phyloP scores from a whole-genome alignment of 2,329 filamentous ascomycete genomes.

The Trichothecium roseum region DNA sequence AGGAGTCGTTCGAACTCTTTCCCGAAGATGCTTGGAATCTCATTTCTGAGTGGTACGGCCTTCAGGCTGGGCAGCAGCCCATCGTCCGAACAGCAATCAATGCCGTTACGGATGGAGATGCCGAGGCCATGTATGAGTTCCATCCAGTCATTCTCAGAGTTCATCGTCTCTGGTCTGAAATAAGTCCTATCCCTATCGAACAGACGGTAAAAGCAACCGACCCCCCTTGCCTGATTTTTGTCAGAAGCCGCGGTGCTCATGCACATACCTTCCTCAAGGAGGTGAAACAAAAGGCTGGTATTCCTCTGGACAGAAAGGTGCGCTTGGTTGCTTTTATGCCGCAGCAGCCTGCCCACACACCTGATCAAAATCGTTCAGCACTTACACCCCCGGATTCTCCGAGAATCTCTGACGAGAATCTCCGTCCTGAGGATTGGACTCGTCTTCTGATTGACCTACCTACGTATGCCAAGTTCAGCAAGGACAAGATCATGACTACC shows the following conservation, averaged over 20 bases:
- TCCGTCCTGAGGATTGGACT: conserved; percentile 24
- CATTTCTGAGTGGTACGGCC: conserved; percentile 72
- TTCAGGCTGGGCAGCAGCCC: conserved; percentile 56
- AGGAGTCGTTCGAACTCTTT: conserved; percentile 68
- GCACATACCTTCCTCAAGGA: conserved; percentile 68
- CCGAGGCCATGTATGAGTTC: conserved; percentile 72
- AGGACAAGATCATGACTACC: conserved; percentile 12
- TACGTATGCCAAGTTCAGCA: conserved; percentile 36
- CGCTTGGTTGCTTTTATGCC: conserved; percentile 36
- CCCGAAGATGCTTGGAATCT: conserved; percentile 73
- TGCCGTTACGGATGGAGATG: conserved; percentile 28
- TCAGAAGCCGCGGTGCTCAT: conserved; percentile 59
- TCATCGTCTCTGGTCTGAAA: conserved; percentile 61
- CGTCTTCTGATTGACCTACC: conserved; percentile 35
- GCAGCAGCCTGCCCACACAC: not conserved
- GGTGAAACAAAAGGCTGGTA: conserved; percentile 57
- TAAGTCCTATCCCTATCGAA: conserved; percentile 44
- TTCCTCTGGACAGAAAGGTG: conserved; percentile 63
- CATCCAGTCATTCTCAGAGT: conserved; percentile 79
- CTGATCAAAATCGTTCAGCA: conserved; percentile 11
- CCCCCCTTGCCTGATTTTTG: conserved; percentile 52
- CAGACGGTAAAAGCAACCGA: conserved; percentile 51
- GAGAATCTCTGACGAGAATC: conserved; percentile 12
- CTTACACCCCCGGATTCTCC: conserved; percentile 32
- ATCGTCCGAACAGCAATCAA: conserved; percentile 73